Percentiles rank a stretch among this genome's conserved stretches.
Evolutionary conservation across 805 yeast genomes (phyloP).

Genomic region (Saturnispora saitoi): DNA sequence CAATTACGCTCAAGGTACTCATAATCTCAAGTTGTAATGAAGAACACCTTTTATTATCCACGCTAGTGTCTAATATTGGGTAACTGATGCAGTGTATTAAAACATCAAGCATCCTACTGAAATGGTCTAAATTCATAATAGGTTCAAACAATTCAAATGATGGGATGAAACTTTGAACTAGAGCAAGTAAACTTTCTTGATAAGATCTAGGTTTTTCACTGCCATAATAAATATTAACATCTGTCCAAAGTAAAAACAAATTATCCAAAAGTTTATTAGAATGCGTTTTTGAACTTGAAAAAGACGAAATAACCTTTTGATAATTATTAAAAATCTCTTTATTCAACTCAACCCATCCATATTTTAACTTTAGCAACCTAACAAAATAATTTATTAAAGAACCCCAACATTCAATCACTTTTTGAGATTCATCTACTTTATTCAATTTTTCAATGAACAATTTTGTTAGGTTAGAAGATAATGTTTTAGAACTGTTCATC

Average conservation of each 20-base stretch:
- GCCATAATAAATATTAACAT: slow-evolving; percentile 37
- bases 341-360: slow-evolving; percentile 42
- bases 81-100: slow-evolving; percentile 62
- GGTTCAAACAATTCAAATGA: slow-evolving; percentile 33
- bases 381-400: slow-evolving; percentile 44
- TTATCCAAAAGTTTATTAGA: slow-evolving; percentile 30
- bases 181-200: slow-evolving; percentile 52
- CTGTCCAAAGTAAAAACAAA: slow-evolving; percentile 45
- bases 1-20: slow-evolving; percentile 33
- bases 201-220: slow-evolving; percentile 33
- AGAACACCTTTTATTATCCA: slow-evolving; percentile 51
- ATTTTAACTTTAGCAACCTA: slow-evolving; percentile 31
- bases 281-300: slow-evolving; percentile 11
- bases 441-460: slow-evolving; percentile 47
- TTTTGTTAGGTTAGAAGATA: slow-evolving; percentile 58
- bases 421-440: slow-evolving; percentile 24
- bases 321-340: slow-evolving; percentile 47
- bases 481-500: slow-evolving; percentile 53
- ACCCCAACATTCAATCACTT: slow-evolving; percentile 40
- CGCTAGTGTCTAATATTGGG: slow-evolving; percentile 50
- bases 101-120: slow-evolving; percentile 45
- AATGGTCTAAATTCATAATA: slow-evolving; percentile 28
- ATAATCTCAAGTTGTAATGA: slow-evolving; percentile 55
- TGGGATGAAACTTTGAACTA: slow-evolving; percentile 44
- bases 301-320: slow-evolving; percentile 34